Evolutionary conservation across 331 rosid genomes (phyloP).

Genomic region (Stylosanthes scabra): DNA sequence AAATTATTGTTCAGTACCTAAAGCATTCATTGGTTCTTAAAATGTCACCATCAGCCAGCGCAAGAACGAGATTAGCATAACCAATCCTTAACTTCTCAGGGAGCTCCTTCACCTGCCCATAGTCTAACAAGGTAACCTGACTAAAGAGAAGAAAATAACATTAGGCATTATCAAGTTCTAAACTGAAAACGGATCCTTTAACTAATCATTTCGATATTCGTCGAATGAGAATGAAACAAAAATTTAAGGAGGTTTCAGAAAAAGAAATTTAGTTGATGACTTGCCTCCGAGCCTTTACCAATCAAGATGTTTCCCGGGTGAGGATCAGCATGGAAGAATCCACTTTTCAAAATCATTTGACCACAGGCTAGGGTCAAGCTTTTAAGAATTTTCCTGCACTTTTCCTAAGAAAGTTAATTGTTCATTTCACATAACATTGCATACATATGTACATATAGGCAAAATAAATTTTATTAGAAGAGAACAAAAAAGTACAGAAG

Average conservation of each 20-base stretch:
- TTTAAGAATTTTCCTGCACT: constrained; percentile 88
- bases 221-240: constrained; percentile 22
- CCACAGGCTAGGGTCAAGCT: constrained; percentile 96
- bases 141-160: constrained; percentile 29
- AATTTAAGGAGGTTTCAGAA: constrained; percentile 9
- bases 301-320: constrained; percentile 96
- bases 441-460: not conserved
- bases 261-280: constrained; percentile 41
- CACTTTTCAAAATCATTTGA: constrained; percentile 94
- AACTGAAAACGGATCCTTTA: constrained; percentile 27
- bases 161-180: constrained; percentile 28
- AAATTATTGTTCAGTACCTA: constrained; percentile 55
- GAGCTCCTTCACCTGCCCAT: constrained; percentile 98
- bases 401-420: constrained; percentile 23
- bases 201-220: constrained; percentile 19
- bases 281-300: constrained; percentile 94
- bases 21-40: constrained; percentile 71
- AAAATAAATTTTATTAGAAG: too few species aligned
- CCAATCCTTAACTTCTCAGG: constrained; percentile 90
- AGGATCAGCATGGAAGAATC: constrained; percentile 99
- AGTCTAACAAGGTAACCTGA: constrained; percentile 95
- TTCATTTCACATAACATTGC: not conserved
- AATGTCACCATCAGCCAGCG: constrained; percentile 79
- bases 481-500: too few species aligned
- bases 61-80: constrained; percentile 89